A percentile compares a stretch with the other conserved stretches of the same genome.
Conservation (phyloP, 2,329 filamentous ascomycete genomes). For the Fonsecaea pedrosoi region DNA sequence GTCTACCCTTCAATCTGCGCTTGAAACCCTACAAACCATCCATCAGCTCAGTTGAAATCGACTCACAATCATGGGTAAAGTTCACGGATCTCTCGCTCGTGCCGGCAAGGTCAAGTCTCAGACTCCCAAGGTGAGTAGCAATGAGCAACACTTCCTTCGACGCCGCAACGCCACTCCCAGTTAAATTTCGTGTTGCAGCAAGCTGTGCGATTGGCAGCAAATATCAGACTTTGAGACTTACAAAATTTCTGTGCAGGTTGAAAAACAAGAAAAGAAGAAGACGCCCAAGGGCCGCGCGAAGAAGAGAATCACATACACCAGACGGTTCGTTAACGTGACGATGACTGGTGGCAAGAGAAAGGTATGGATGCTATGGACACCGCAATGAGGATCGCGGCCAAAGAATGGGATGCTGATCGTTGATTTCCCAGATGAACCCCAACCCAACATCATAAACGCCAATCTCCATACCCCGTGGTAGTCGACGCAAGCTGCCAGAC, state of each 20-base stretch:
- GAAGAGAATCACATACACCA: conserved; percentile 95
- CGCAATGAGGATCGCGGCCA: not conserved
- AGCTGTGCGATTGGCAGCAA: conserved; percentile 29
- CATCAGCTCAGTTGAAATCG: conserved; percentile 28
- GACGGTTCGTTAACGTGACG: conserved; percentile 98
- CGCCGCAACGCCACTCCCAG: conserved; percentile 21
- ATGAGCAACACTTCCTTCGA: conserved; percentile 37
- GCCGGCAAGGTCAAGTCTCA: conserved; percentile 97
- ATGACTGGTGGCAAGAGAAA: conserved; percentile 98
- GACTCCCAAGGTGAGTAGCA: conserved; percentile 77
- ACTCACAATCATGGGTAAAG: conserved; percentile 78
- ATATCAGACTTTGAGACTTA: conserved; percentile 19
- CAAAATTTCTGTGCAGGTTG: conserved; percentile 63
- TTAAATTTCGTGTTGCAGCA: not conserved
- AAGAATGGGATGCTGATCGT: conserved; percentile 10
- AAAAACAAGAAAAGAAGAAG: conserved; percentile 95
- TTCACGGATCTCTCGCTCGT: conserved; percentile 89
- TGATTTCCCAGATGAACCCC: conserved; percentile 35
- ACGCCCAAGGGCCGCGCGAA: conserved; percentile 94
- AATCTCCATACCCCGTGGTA: not conserved
- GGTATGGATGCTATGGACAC: conserved; percentile 60
- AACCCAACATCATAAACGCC: conserved; percentile 37
- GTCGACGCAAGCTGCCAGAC: conserved; percentile 10
- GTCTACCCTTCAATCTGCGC: conserved; percentile 1
- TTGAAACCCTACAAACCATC: conserved; percentile 17